These are phyloP conservation scores for Euphorbia corollata DNA, from an alignment of 441 rosid genomes.

Conservation along the genomic window DNA sequence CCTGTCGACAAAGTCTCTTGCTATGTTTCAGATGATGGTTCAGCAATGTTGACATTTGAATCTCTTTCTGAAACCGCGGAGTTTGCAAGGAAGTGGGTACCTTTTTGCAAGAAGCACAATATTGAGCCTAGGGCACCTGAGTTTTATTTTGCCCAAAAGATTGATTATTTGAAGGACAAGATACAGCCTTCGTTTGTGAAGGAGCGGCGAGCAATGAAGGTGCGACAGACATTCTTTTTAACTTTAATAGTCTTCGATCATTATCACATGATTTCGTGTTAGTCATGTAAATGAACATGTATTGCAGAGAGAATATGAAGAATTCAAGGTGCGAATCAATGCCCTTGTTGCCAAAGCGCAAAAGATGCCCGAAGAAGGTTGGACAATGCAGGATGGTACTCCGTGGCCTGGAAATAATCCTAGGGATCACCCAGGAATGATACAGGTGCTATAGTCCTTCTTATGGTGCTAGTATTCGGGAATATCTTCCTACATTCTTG, in stretches of 20 bases:
- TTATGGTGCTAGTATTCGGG: neutral
- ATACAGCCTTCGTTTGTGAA: conserved; percentile 94
- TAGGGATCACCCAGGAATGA: conserved; percentile 98
- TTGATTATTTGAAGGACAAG: conserved; percentile 94
- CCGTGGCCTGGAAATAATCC: conserved; percentile 98
- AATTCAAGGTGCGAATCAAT: conserved; percentile 94
- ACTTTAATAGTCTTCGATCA: neutral
- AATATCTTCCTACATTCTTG: neutral
- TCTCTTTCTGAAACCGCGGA: conserved; percentile 96
- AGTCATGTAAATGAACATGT: neutral
- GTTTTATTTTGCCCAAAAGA: conserved; percentile 93
- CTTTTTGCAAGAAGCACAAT: conserved; percentile 91
- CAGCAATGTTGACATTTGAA: conserved; percentile 96
- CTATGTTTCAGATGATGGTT: conserved; percentile 95
- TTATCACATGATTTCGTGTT: neutral
- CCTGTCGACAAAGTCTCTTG: conserved; percentile 97
- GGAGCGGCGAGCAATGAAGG: conserved; percentile 97
- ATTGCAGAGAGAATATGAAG: conserved; percentile 90
- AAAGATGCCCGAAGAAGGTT: conserved; percentile 97
- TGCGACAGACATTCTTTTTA: conserved; percentile 22
- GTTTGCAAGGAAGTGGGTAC: conserved; percentile 97
- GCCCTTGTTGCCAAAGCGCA: conserved; percentile 97
- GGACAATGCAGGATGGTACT: conserved; percentile 99
- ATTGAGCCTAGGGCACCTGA: conserved; percentile 98
- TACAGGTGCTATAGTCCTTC: conserved; percentile 50